Evolutionary conservation across 1,284 basidiomycete species (phyloP).

Genomic region (Anthracocystis setariae): DNA sequence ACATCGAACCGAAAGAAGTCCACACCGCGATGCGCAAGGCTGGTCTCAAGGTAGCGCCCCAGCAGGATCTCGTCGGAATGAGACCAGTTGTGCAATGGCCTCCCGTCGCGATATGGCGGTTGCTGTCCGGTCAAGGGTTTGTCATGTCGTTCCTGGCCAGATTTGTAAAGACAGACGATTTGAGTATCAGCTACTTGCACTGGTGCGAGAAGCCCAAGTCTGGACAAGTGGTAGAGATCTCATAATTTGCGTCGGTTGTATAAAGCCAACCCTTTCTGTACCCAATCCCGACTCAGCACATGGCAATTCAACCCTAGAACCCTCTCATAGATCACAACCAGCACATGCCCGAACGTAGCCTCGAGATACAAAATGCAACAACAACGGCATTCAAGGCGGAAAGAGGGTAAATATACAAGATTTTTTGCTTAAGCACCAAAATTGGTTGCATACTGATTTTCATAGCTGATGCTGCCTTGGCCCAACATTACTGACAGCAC

Average conservation of each 20-base stretch:
- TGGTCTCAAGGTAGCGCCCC: slow-evolving; percentile 18
- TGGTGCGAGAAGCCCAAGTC: slow-evolving; percentile 22
- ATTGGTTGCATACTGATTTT: too few relatives aligned
- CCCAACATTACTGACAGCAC: too few relatives aligned
- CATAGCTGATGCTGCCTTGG: too few relatives aligned
- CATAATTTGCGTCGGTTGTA: neutral
- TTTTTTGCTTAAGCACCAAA: too few relatives aligned
- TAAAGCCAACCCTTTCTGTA: neutral
- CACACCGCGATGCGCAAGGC: slow-evolving; percentile 8
- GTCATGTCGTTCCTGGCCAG: slow-evolving; percentile 16
- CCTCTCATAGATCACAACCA: too few relatives aligned
- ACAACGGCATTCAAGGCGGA: neutral
- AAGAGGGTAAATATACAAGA: slow-evolving; percentile 4
- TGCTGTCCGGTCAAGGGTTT: slow-evolving; percentile 30
- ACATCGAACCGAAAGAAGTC: slow-evolving; percentile 30
- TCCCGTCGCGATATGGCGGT: slow-evolving; percentile 12
- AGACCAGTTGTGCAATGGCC: slow-evolving; percentile 21
- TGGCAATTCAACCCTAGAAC: too few relatives aligned
- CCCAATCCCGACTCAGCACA: too few relatives aligned
- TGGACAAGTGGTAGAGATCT: neutral
- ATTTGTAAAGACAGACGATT: slow-evolving; percentile 18
- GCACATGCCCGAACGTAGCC: too few relatives aligned
- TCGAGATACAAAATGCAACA: neutral
- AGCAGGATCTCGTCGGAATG: slow-evolving; percentile 24
- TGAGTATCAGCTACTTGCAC: slow-evolving; percentile 33